Conservation (phyloP, 1,139 yeast genomes). For the Yarrowia galli region DNA sequence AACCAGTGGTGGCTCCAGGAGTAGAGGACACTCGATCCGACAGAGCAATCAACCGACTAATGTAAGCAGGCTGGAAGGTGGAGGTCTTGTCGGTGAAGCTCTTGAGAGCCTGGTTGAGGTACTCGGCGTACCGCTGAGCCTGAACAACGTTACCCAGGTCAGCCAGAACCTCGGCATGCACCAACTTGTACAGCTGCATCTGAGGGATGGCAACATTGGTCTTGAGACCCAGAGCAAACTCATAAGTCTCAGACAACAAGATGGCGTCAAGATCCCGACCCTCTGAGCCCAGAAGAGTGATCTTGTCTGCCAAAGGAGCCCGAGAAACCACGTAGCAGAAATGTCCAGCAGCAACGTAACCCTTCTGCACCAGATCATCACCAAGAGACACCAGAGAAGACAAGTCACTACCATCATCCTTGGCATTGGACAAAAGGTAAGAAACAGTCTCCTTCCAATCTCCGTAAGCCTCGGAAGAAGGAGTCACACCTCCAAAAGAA, state of each 20-base stretch:
- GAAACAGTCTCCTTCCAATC: slow-evolving; percentile 51
- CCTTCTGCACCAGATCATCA: slow-evolving; percentile 46
- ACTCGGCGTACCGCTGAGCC: slow-evolving; percentile 68
- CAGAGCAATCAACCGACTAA: slow-evolving; percentile 13
- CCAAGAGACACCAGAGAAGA: slow-evolving; percentile 50
- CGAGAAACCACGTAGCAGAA: slow-evolving; percentile 46
- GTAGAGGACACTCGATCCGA: slow-evolving; percentile 41
- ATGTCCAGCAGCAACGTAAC: slow-evolving; percentile 50
- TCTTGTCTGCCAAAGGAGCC: slow-evolving; percentile 42
- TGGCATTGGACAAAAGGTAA: slow-evolving; percentile 48
- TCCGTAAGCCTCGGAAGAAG: slow-evolving; percentile 43
- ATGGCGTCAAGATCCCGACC: slow-evolving; percentile 55
- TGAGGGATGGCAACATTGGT: slow-evolving; percentile 49
- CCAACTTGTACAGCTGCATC: slow-evolving; percentile 65
- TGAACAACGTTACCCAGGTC: slow-evolving; percentile 66
- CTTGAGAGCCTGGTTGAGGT: slow-evolving; percentile 57
- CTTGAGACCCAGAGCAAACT: slow-evolving; percentile 56
- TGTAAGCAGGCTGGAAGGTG: slow-evolving; percentile 32
- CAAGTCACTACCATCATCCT: slow-evolving; percentile 45
- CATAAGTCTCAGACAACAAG: slow-evolving; percentile 75
- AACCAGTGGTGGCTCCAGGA: slow-evolving; percentile 51
- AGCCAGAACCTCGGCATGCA: slow-evolving; percentile 68
- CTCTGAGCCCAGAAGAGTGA: slow-evolving; percentile 48
- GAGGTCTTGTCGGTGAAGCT: slow-evolving; percentile 44
- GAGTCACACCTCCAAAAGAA: slow-evolving; percentile 66